phyloP scores from a whole-genome alignment of 2,329 filamentous ascomycete genomes.

The Aspergillus niger region DNA sequence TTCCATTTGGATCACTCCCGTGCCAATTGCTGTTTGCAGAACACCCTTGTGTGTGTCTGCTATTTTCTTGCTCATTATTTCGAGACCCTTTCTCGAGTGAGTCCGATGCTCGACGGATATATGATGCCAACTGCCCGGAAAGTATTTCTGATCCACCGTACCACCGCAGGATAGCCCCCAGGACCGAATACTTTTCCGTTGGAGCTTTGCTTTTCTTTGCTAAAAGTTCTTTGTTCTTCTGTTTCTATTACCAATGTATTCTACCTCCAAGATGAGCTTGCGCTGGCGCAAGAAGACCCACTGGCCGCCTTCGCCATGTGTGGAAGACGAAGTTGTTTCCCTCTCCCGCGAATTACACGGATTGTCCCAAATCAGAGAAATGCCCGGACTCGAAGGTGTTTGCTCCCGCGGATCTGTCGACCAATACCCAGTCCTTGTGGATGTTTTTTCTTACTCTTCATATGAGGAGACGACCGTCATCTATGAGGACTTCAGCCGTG shows the following conservation, averaged over 20 bases:
- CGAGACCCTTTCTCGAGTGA: slow-evolving; percentile 18
- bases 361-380: slow-evolving; percentile 32
- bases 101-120: slow-evolving; percentile 21
- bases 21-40: slow-evolving; percentile 13
- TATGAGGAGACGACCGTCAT: slow-evolving; percentile 15
- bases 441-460: slow-evolving; percentile 22
- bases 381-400: slow-evolving; percentile 36
- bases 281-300: slow-evolving; percentile 32
- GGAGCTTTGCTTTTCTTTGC: slow-evolving; percentile 13
- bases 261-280: slow-evolving; percentile 25
- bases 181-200: slow-evolving; percentile 5
- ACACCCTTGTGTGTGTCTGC: not conserved
- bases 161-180: slow-evolving; percentile 23
- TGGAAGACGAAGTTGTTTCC: slow-evolving; percentile 48
- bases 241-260: slow-evolving; percentile 13
- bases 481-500: slow-evolving; percentile 22
- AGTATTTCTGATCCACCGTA: slow-evolving; percentile 23
- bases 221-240: slow-evolving; percentile 15
- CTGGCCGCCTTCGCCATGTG: slow-evolving; percentile 48
- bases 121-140: slow-evolving; percentile 27
- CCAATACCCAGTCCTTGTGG: slow-evolving; percentile 47
- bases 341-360: slow-evolving; percentile 45
- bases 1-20: not conserved
- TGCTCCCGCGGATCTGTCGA: slow-evolving; percentile 44
- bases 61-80: slow-evolving; percentile 4